A percentile compares a stretch with the other conserved stretches of the same genome.
phyloP scores from a whole-genome alignment of 225 moss, liverwort and hornwort genomes.

The Physcomitrium patens region DNA sequence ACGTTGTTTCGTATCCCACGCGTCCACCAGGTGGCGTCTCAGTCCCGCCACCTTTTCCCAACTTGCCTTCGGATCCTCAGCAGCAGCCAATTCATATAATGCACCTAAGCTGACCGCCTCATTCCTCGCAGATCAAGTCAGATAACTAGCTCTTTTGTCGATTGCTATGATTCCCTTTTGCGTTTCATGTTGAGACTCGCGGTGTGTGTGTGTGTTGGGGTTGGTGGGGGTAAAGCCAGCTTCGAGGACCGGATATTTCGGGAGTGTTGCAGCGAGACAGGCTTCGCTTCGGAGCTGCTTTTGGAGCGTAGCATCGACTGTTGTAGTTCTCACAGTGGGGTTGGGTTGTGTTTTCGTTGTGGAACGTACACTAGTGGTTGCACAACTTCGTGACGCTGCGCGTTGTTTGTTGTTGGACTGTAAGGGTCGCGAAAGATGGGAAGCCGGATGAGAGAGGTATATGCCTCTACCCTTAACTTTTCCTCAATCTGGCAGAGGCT shows the following conservation, averaged over 20 bases:
- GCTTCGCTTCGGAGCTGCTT: too few species aligned
- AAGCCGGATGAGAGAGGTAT: constrained; percentile 30
- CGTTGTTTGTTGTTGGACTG: neutral
- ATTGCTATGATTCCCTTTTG: neutral
- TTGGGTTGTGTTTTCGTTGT: too few species aligned
- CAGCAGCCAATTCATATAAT: constrained; percentile 33
- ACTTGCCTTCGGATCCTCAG: constrained; percentile 18
- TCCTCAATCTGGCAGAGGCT: too few species aligned
- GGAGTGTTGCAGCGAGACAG: too few species aligned
- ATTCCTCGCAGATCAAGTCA: constrained; percentile 13
- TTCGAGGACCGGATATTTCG: too few species aligned
- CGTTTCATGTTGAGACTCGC: too few species aligned
- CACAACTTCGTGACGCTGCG: neutral
- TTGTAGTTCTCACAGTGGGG: too few species aligned
- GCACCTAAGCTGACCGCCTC: neutral
- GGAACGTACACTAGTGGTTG: too few species aligned
- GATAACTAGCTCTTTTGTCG: too few species aligned
- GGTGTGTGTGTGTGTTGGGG: too few species aligned
- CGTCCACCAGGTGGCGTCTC: neutral
- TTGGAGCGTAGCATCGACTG: too few species aligned
- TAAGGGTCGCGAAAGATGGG: constrained; percentile 21
- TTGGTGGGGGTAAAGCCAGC: too few species aligned
- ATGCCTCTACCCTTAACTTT: neutral
- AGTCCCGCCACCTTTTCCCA: constrained; percentile 8
- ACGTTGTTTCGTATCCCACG: neutral